Evolutionary conservation across 257 asterid genomes (phyloP).

Genomic region (Echium plantagineum): DNA sequence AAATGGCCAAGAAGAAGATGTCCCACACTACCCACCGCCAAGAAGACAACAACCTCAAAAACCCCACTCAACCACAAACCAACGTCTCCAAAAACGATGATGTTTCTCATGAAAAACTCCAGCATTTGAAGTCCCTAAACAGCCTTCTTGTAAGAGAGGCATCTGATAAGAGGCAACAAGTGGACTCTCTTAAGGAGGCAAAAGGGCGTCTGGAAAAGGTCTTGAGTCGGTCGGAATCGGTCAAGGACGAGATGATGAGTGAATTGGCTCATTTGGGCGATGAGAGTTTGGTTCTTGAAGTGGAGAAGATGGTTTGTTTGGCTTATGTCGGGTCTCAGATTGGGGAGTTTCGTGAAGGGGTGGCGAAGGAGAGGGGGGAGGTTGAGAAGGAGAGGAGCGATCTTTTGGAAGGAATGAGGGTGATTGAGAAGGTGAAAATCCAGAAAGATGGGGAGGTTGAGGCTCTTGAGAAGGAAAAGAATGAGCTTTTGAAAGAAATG

Average conservation of each 20-base stretch:
- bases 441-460: slow-evolving; percentile 35
- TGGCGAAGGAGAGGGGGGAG: slow-evolving; percentile 19
- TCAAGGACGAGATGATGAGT: slow-evolving; percentile 24
- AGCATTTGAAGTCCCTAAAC: slow-evolving; percentile 50
- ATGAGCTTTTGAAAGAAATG: slow-evolving; percentile 12
- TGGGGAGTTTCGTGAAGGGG: slow-evolving; percentile 21
- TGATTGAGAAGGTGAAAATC: slow-evolving; percentile 16
- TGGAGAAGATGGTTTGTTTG: slow-evolving; percentile 43
- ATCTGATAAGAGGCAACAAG: slow-evolving; percentile 55
- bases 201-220: slow-evolving; percentile 39
- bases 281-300: slow-evolving; percentile 30
- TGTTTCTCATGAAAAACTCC: slow-evolving; percentile 10
- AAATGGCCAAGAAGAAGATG: slow-evolving; percentile 27
- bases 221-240: slow-evolving; percentile 38
- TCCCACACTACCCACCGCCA: background rate
- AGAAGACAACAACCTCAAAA: slow-evolving; percentile 1
- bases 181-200: slow-evolving; percentile 38
- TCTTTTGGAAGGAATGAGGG: slow-evolving; percentile 17
- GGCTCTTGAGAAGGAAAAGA: background rate
- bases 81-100: slow-evolving; percentile 8
- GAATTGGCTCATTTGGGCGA: slow-evolving; percentile 48
- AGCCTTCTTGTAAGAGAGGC: slow-evolving; percentile 52
- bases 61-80: background rate
- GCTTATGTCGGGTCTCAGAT: slow-evolving; percentile 35
- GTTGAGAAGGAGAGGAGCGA: slow-evolving; percentile 4